phyloP scores from a whole-genome alignment of 2,329 filamentous ascomycete genomes.

The Nemania sp. region DNA sequence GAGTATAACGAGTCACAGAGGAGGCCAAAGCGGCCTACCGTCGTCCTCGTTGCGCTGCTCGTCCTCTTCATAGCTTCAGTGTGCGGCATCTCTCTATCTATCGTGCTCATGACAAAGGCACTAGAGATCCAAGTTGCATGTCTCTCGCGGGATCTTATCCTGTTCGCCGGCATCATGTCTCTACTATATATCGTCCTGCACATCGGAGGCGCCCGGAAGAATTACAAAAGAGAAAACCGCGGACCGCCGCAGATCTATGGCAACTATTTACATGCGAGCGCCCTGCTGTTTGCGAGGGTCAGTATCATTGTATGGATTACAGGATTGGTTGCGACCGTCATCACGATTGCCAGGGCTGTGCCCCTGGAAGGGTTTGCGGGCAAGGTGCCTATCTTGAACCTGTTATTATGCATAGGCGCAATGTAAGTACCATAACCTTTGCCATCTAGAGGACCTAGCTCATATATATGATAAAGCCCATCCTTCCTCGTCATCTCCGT shows the following conservation, averaged over 20 bases:
- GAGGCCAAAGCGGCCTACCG: constrained; percentile 28
- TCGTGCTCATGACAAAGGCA: constrained; percentile 31
- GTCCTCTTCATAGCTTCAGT: constrained; percentile 37
- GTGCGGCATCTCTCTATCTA: constrained; percentile 35
- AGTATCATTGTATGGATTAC: constrained; percentile 38
- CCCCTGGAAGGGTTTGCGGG: constrained; percentile 27
- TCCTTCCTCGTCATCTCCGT: constrained; percentile 37
- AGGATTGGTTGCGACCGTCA: constrained; percentile 36
- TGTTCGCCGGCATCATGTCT: constrained; percentile 35
- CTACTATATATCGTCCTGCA: constrained; percentile 39
- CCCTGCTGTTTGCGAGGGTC: constrained; percentile 38
- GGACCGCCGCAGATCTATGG: constrained; percentile 37
- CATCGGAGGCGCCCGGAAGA: constrained; percentile 34
- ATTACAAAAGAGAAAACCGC: constrained; percentile 27
- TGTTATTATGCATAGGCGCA: constrained; percentile 38
- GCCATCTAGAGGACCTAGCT: neutral
- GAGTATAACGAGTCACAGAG: constrained; percentile 30
- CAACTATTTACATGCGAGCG: constrained; percentile 37
- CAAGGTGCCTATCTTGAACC: constrained; percentile 38
- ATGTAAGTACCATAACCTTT: constrained; percentile 32
- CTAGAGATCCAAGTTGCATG: constrained; percentile 31
- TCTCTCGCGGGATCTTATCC: constrained; percentile 38
- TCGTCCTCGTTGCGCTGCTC: constrained; percentile 36
- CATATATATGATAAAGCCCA: constrained; percentile 29
- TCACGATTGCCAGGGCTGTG: constrained; percentile 33